Evolutionary conservation across 345 rosid species (phyloP).

Genomic region (Populus deltoides): DNA sequence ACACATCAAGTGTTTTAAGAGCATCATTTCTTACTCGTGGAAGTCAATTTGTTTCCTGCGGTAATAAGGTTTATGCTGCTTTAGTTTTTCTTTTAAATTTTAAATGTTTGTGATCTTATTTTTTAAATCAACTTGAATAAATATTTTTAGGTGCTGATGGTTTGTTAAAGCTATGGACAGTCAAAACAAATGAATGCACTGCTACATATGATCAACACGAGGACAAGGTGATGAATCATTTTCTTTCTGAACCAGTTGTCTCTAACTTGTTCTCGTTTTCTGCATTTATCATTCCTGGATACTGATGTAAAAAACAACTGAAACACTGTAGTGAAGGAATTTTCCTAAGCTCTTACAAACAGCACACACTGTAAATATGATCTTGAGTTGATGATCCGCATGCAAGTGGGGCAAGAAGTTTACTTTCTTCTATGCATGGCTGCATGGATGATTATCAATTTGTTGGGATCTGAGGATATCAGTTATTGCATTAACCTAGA

Average conservation of each 20-base stretch:
- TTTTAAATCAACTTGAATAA: conserved; percentile 11
- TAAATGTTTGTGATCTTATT: background rate
- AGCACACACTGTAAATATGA: background rate
- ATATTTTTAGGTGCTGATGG: conserved; percentile 82
- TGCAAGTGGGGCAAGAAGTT: background rate
- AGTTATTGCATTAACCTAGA: background rate
- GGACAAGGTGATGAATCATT: conserved; percentile 59
- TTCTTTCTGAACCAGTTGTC: background rate
- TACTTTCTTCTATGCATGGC: background rate
- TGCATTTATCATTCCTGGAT: background rate
- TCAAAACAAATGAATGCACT: conserved; percentile 79
- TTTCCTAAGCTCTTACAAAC: background rate
- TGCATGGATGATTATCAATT: background rate
- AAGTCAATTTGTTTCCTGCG: conserved; percentile 84
- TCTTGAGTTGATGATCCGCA: background rate
- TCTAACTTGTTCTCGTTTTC: background rate
- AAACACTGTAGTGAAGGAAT: background rate
- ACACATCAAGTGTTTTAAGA: conserved; percentile 80
- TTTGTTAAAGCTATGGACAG: conserved; percentile 86
- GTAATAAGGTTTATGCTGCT: conserved; percentile 37
- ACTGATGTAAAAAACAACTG: background rate
- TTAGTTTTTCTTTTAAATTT: background rate
- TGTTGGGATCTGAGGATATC: background rate
- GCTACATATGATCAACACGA: conserved; percentile 93
- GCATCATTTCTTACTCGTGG: conserved; percentile 91